A percentile compares a stretch with the other conserved stretches of the same genome.
phyloP scores from a whole-genome alignment of 306 rosid genomes.

The Citrullus amarus region DNA sequence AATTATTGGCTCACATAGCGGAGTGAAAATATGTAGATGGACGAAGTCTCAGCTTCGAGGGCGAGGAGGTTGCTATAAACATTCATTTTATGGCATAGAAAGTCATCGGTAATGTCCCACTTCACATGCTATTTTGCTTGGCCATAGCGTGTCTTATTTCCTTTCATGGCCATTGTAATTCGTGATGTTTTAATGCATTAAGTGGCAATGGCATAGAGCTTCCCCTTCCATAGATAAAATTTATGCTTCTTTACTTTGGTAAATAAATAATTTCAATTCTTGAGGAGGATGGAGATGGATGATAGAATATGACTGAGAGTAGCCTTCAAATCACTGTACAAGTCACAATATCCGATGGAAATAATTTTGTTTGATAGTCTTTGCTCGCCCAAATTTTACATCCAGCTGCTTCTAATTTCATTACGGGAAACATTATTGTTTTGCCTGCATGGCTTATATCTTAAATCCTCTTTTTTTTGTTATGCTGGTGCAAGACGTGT shows the following conservation, averaged over 20 bases:
- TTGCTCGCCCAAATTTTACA: neutral
- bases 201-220: neutral
- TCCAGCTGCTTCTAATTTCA: neutral
- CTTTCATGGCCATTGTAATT: neutral
- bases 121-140: neutral
- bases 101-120: conserved; percentile 65
- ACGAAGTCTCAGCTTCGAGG: conserved; percentile 97
- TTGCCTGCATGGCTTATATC: neutral
- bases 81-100: conserved; percentile 97
- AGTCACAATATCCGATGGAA: too few relatives aligned
- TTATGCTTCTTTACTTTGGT: neutral
- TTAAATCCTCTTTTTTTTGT: neutral
- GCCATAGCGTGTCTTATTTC: neutral
- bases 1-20: conserved; percentile 86
- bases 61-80: conserved; percentile 97
- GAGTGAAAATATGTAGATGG: conserved; percentile 99
- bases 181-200: neutral
- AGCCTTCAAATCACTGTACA: neutral
- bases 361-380: neutral
- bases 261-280: neutral
- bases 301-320: neutral
- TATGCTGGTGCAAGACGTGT: neutral
- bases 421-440: neutral
- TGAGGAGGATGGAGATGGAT: neutral
- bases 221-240: neutral